These are phyloP conservation scores for Cladosporium sp. DNA, from an alignment of 2,329 filamentous ascomycete genomes.

Conservation along the genomic window DNA sequence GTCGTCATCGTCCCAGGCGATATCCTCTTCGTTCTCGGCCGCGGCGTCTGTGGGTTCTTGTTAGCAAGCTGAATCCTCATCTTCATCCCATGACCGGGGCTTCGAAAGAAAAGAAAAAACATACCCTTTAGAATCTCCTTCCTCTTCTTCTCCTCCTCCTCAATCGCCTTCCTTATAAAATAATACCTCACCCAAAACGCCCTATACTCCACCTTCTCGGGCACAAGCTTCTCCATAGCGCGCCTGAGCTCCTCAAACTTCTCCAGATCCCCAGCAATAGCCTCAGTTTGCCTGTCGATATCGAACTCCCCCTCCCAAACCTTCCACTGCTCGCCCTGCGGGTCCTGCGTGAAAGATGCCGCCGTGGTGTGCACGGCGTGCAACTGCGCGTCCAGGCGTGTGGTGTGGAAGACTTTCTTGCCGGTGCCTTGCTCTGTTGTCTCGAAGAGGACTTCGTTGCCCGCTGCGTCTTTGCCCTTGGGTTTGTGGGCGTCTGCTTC, in stretches of 20 bases:
- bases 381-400: constrained; percentile 88
- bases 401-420: constrained; percentile 91
- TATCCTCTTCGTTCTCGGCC: constrained; percentile 67
- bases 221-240: constrained; percentile 96
- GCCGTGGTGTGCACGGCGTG: constrained; percentile 87
- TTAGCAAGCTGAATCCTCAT: no score
- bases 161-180: constrained; percentile 85
- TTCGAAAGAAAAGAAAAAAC: no score
- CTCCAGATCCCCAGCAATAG: constrained; percentile 75
- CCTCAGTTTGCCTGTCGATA: constrained; percentile 75
- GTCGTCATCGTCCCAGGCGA: constrained; percentile 70
- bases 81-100: no score
- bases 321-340: constrained; percentile 65
- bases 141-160: constrained; percentile 84
- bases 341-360: constrained; percentile 79
- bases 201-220: constrained; percentile 80
- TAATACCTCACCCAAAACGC: constrained; percentile 96
- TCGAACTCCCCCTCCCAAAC: constrained; percentile 71
- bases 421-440: constrained; percentile 81
- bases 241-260: constrained; percentile 78
- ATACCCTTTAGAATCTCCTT: constrained; percentile 86
- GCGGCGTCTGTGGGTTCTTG: constrained; percentile 51
- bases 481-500: constrained; percentile 41
- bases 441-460: constrained; percentile 73
- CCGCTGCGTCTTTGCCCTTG: constrained; percentile 26